Percentiles rank a stretch among this genome's conserved stretches.
phyloP scores from a whole-genome alignment of 495 filamentous ascomycete species.

The Astrocystis sublimbata region DNA sequence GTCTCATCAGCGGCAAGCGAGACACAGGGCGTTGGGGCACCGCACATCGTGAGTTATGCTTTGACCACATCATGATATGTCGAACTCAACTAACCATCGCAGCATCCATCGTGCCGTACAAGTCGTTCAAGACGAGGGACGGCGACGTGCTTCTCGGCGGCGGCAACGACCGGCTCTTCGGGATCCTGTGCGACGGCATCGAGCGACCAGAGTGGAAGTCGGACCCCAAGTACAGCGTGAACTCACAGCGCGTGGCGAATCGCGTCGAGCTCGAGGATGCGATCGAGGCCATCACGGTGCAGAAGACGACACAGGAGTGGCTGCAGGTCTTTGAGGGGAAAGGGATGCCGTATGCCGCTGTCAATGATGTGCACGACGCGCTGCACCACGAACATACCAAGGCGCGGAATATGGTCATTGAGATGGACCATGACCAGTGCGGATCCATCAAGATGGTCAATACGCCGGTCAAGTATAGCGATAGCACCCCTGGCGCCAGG shows the following conservation, averaged over 20 bases:
- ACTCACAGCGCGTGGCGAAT: slow-evolving; percentile 79
- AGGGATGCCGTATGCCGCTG: slow-evolving; percentile 91
- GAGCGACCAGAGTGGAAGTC: slow-evolving; percentile 77
- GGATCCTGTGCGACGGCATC: slow-evolving; percentile 77
- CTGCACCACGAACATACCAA: slow-evolving; percentile 83
- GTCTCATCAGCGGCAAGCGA: slow-evolving; percentile 81
- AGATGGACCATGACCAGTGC: slow-evolving; percentile 78
- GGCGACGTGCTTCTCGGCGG: slow-evolving; percentile 91
- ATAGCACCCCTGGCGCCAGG: slow-evolving; percentile 73
- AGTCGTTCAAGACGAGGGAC: slow-evolving; percentile 87
- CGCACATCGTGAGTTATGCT: slow-evolving; percentile 72
- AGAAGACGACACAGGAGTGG: slow-evolving; percentile 89
- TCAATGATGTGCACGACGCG: slow-evolving; percentile 87
- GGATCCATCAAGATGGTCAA: slow-evolving; percentile 88
- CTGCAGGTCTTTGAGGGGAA: slow-evolving; percentile 81
- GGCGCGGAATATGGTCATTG: slow-evolving; percentile 84
- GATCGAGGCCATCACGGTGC: slow-evolving; percentile 71
- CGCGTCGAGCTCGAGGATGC: slow-evolving; percentile 71
- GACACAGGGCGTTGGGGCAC: slow-evolving; percentile 93
- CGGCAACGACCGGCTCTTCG: slow-evolving; percentile 90
- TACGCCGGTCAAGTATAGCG: slow-evolving; percentile 94
- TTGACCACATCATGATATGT: too few relatives aligned
- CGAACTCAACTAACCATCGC: neutral
- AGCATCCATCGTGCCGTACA: slow-evolving; percentile 96
- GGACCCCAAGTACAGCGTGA: slow-evolving; percentile 73